Base-by-base conservation (phyloP, 108 stramenopile species). In the Cyclotella choctawhatcheeana region DNA sequence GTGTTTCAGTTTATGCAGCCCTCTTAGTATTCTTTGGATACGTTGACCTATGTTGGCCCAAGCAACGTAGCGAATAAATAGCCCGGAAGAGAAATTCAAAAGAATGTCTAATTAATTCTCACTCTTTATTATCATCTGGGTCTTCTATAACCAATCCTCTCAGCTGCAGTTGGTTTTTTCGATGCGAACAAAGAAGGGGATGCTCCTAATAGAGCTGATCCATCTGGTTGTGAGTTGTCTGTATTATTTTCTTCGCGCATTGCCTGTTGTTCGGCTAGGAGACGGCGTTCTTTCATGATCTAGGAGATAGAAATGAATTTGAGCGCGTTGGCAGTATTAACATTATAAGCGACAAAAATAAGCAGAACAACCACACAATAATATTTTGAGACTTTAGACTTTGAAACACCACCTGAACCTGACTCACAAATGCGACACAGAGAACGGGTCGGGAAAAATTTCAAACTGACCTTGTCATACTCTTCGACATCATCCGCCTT, bases 401-500 rank as follows among this genome's bases (percentile, higher is more conserved):
- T n/a, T n/a, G n/a, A n/a, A n/a, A n/a, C n/a, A n/a, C n/a, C n/a
- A n/a, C n/a, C n/a, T n/a, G n/a, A n/a, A n/a, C n/a, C n/a, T n/a
- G n/a, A n/a, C n/a, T n/a, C n/a, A n/a, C n/a, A n/a, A n/a, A n/a
- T n/a, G n/a, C n/a, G n/a, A n/a, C n/a, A n/a, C n/a, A n/a, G n/a
- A n/a, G n/a, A n/a, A n/a, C n/a, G n/a, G n/a, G n/a, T n/a, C n/a
- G n/a, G n/a, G n/a, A n/a, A n/a, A 31, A 21, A 17, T 37, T 21
- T 60, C 21, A 30, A 25, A 26, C 86, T 35, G 50, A 94, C 93
- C 89, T 92, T 74, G 18, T 86, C 86, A 63, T 92, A 94, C 76
- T 94, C 93, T 44, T 89, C 87, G 34, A 94, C 91, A 62, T 94
- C 93, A 58, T 94, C 93, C 10, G 89, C 76, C 71, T 94, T 94